phyloP scores from a whole-genome alignment of 225 moss, liverwort and hornwort genomes.

The Lunularia cruciata region DNA sequence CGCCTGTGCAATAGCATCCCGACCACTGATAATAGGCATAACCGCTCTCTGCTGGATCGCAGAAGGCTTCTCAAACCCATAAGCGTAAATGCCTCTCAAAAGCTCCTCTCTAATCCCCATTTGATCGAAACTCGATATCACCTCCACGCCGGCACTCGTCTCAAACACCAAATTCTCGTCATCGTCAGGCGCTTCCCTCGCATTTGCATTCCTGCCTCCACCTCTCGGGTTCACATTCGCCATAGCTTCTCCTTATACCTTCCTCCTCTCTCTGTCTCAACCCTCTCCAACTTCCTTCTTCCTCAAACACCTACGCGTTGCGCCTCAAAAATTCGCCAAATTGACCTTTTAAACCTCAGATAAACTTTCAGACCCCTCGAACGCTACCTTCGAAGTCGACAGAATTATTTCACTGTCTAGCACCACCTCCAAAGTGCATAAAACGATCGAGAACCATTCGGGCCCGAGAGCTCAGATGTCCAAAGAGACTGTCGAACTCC shows the following conservation, averaged over 20 bases:
- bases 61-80: conserved; percentile 84
- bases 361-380: background rate
- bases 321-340: background rate
- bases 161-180: conserved; percentile 82
- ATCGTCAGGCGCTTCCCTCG: conserved; percentile 57
- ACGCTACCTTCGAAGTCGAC: background rate
- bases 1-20: conserved; percentile 91
- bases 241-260: conserved; percentile 20
- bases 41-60: conserved; percentile 89
- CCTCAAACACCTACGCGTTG: background rate
- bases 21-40: conserved; percentile 87
- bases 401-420: too few relatives aligned
- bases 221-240: conserved; percentile 38
- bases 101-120: conserved; percentile 87
- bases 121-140: conserved; percentile 78
- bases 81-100: conserved; percentile 78
- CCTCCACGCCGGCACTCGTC: conserved; percentile 83
- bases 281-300: background rate
- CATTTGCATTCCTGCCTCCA: conserved; percentile 55
- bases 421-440: too few relatives aligned
- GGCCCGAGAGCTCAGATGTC: background rate
- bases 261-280: background rate
- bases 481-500: conserved; percentile 9
- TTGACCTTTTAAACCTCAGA: background rate
- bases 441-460: background rate